phyloP scores from a whole-genome alignment of 495 filamentous ascomycete species.

The Podospora australis region DNA sequence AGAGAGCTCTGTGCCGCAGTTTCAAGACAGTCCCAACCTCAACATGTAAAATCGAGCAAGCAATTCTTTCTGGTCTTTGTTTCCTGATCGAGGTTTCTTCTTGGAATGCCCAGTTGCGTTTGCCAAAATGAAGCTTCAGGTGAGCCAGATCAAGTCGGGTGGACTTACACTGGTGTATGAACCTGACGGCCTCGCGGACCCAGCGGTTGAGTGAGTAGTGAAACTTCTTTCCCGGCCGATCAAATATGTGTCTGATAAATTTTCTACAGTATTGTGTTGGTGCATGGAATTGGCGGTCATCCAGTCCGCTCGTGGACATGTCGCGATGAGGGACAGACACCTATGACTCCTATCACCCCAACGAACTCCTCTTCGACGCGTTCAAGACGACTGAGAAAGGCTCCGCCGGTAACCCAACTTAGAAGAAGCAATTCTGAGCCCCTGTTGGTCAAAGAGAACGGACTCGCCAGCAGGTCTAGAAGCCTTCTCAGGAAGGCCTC shows the following conservation, averaged over 20 bases:
- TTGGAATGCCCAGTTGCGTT: neutral
- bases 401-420: conserved; percentile 11
- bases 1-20: conserved; percentile 3
- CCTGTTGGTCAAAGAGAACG: conserved; percentile 7
- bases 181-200: conserved; percentile 24
- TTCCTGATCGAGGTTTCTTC: neutral
- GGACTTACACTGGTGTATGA: conserved; percentile 34
- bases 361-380: conserved; percentile 5
- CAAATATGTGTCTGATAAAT: neutral
- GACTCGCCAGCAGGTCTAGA: neutral
- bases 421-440: conserved; percentile 14
- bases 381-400: conserved; percentile 14
- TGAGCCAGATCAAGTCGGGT: conserved; percentile 23
- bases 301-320: conserved; percentile 32
- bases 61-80: neutral
- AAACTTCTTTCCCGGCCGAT: neutral
- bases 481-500: conserved; percentile 17
- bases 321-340: conserved; percentile 5
- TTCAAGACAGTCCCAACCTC: neutral
- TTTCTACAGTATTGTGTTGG: conserved; percentile 26
- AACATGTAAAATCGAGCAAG: neutral
- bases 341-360: conserved; percentile 10
- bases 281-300: conserved; percentile 34
- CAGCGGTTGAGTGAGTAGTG: conserved; percentile 28
- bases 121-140: conserved; percentile 23